Evolutionary conservation across 2,329 filamentous ascomycete genomes (phyloP), one percentile per base, ranked within the genome.

Genomic region (Didymella arachidicola): DNA sequence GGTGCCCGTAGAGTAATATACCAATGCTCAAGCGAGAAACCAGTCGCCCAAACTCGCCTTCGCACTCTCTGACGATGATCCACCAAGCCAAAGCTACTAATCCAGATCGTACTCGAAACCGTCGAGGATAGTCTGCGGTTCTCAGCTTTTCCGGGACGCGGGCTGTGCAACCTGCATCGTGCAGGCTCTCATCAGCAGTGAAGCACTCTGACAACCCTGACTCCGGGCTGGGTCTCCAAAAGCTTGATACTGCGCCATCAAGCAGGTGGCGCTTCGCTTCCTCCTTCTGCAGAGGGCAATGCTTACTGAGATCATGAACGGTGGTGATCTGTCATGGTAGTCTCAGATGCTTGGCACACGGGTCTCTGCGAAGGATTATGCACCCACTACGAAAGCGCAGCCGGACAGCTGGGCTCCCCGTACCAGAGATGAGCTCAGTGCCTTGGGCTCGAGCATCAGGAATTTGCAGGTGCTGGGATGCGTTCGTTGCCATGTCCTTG

Each of bases 171-270:
- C 61, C 62, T 61, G 58, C 65, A 62, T 65, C 59, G 57, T 61
- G 55, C 58, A 68, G 61, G 60, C 61, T 60, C 58, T 64, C 68
- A 60, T 65, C 65, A 70, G 61, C 63, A 59, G 22, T 43, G 41
- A 60, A 68, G 54, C 55, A 61, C 34, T 63, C 52, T 67, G 59
- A 62, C 56, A 62, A 53, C 53, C 58, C 58, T 60, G 56, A 50
- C 53, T 63, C 63, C 56, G 67, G 63, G 67, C 67, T 67, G 68
- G 62, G 69, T 62, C 64, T 66, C 64, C 61, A 66, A 45, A 46
- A 49, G 29, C 38, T 48, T 48, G 29, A 39, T 51, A 43, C 57
- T 60, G 47, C 42, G 52, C 51, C 46, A 32, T 55, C 25, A 16
- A 48, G 18, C 2, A 55, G 36, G 57, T 55, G 46, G 57, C 46